Percentiles rank a stretch among this genome's conserved stretches.
Conservation (phyloP, 1,284 basidiomycete genomes). For the Ustilago curta region DNA sequence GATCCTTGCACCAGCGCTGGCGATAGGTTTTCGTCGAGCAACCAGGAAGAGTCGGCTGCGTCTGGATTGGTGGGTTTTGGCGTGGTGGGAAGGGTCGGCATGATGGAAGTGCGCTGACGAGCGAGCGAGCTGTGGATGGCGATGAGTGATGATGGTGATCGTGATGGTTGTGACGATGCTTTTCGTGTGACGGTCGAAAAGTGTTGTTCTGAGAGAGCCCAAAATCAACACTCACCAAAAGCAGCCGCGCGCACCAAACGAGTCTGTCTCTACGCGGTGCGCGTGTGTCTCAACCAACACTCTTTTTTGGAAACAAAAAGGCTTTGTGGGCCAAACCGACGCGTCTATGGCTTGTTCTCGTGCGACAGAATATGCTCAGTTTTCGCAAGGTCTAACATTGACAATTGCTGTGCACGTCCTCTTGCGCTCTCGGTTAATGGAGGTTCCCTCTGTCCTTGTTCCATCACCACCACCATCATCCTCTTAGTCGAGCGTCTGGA, state of each 20-base stretch:
- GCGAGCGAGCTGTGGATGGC: neutral
- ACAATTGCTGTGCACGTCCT: neutral
- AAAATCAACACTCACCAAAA: neutral
- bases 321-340: neutral
- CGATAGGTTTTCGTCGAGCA: constrained; percentile 45
- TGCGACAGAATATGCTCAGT: neutral
- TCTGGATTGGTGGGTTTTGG: constrained; percentile 29
- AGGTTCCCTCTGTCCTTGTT: neutral
- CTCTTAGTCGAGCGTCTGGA: neutral
- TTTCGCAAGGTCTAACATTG: neutral
- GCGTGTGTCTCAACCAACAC: constrained; percentile 7
- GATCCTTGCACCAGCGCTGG: constrained; percentile 34
- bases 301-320: neutral
- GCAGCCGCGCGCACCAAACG: constrained; percentile 6
- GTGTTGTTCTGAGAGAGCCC: constrained; percentile 10
- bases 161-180: neutral
- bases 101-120: constrained; percentile 5
- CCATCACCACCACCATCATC: neutral
- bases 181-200: neutral
- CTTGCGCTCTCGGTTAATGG: neutral
- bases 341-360: neutral
- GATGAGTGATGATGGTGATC: neutral
- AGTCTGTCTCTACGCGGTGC: constrained; percentile 11
- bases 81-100: constrained; percentile 42
- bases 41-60: constrained; percentile 39